Base-by-base conservation (phyloP, 2,329 filamentous ascomycete species). In the Calycina marina region DNA sequence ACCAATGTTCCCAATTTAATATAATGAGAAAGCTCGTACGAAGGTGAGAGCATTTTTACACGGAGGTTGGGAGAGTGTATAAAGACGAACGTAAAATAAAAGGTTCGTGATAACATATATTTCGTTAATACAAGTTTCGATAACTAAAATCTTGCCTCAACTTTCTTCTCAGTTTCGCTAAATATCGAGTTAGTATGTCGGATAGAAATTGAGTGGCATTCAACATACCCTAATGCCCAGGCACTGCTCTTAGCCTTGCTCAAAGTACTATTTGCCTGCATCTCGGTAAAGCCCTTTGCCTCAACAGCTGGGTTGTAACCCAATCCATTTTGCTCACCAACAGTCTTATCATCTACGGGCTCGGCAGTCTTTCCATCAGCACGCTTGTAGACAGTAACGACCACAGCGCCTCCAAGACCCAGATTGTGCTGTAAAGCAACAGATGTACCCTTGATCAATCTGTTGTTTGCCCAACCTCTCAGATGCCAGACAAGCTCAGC, bases 401-500 rank as follows among this genome's bases (percentile, higher is more conserved):
- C 86, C 2, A 76, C 85, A 3, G 86, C 88, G 34, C 90, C 90
- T 10, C 88, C 88, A 4, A 96, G 65, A 0, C 88, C 90, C 1
- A 96, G 66, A 52, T 96, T 96, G 54, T 96, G 90, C 62, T 94
- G 86, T 42, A 96, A 62, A 36, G 79, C 81, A 37, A 72, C 73
- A 40, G 61, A 70, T 0, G 85, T 90, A 36, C 67, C 65, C 13
- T 70, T 61, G 1, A 80, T 67, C 11, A 73, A 61, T 25, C 88
- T 69, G 63, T 94, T 94, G 58, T 90, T 93, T 13, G 88, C 88
- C 88, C 88, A 94, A 9, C 88, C 88, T 42, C 88, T 72, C 47
- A 96, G 65, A 52, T 96, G 88, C 88, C 88, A 96, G 16, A 92
- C 81, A 9, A 96, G 64, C 61, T 96, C 88, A 4, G 88, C 83